Conservation (phyloP, 345 rosid genomes). For the Streptanthus diversifolius region DNA sequence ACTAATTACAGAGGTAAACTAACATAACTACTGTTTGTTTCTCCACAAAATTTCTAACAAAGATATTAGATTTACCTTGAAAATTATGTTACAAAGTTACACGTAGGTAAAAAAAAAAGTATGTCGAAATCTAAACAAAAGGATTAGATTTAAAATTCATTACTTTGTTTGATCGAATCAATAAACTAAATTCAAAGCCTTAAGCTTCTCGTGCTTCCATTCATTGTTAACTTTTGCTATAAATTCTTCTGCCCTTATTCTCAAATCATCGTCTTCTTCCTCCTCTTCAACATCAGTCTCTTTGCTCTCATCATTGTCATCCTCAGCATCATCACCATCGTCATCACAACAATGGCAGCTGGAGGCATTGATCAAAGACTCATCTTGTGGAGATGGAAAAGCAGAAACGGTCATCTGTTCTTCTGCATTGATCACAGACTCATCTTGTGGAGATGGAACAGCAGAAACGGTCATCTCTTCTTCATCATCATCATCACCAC, state of each 20-base stretch:
- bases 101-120: background rate
- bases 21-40: slow-evolving; percentile 2
- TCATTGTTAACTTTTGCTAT: slow-evolving; percentile 50
- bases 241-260: slow-evolving; percentile 58
- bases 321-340: background rate
- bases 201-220: slow-evolving; percentile 54
- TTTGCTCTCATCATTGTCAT: background rate
- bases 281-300: slow-evolving; percentile 2
- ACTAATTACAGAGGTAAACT: slow-evolving; percentile 11
- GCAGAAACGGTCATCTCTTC: background rate
- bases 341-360: background rate
- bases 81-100: slow-evolving; percentile 3
- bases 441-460: slow-evolving; percentile 16
- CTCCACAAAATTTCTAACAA: background rate
- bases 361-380: background rate
- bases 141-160: background rate
- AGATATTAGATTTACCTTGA: too few species aligned
- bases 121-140: background rate
- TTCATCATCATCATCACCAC: background rate
- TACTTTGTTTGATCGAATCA: background rate
- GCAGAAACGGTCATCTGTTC: background rate
- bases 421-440: background rate
- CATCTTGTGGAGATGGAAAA: slow-evolving; percentile 15
- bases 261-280: slow-evolving; percentile 45
- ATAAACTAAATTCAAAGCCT: slow-evolving; percentile 23